A percentile compares a stretch with the other conserved stretches of the same genome.
Conservation (phyloP, 495 filamentous ascomycete genomes). For the Penicillium longicatenatum region DNA sequence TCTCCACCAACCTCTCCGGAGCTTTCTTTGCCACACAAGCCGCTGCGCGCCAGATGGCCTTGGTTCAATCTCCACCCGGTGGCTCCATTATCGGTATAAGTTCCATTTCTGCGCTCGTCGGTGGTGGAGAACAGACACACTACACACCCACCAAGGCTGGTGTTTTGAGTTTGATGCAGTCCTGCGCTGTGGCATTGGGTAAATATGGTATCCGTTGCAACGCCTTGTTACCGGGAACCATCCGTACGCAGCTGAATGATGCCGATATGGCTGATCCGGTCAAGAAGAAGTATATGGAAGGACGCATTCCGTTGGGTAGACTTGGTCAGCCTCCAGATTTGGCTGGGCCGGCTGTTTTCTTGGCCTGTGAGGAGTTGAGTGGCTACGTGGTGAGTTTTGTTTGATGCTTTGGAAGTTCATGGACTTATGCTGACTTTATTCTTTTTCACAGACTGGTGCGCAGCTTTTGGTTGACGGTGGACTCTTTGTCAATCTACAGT, state of each 20-base stretch:
- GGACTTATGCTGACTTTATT: slow-evolving; percentile 8
- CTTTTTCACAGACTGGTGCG: slow-evolving; percentile 63
- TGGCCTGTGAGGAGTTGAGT: slow-evolving; percentile 75
- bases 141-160: slow-evolving; percentile 94
- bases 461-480: slow-evolving; percentile 89
- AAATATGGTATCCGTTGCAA: slow-evolving; percentile 80
- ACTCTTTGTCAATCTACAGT: slow-evolving; percentile 68
- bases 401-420: background rate
- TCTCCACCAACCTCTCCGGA: slow-evolving; percentile 80
- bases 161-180: slow-evolving; percentile 82
- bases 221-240: slow-evolving; percentile 82
- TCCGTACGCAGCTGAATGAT: slow-evolving; percentile 85
- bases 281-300: slow-evolving; percentile 85
- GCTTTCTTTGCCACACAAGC: slow-evolving; percentile 86
- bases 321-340: slow-evolving; percentile 69
- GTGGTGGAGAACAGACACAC: slow-evolving; percentile 77
- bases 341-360: slow-evolving; percentile 82
- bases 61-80: slow-evolving; percentile 56
- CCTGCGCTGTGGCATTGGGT: slow-evolving; percentile 75
- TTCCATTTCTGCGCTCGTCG: slow-evolving; percentile 83
- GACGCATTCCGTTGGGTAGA: slow-evolving; percentile 76
- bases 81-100: slow-evolving; percentile 83
- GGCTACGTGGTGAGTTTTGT: slow-evolving; percentile 60
- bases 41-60: slow-evolving; percentile 77
- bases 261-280: slow-evolving; percentile 65